Evolutionary conservation across 441 rosid species (phyloP), one percentile per base, ranked within the genome.

Genomic region (Theobroma grandiflorum): DNA sequence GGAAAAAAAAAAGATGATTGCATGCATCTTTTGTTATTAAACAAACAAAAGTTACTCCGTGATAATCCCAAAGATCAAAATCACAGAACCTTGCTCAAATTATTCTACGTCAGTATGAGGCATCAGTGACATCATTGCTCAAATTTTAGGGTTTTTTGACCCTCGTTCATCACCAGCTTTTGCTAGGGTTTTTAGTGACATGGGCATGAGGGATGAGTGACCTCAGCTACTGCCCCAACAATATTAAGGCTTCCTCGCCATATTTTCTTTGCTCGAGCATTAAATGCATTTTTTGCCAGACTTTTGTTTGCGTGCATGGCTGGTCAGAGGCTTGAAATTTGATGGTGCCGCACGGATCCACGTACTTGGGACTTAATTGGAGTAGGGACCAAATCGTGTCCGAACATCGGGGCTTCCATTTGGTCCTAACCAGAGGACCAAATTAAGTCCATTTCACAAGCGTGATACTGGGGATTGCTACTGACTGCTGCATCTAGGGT

Each of bases 131-230:
- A 61, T 63, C 43, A 63, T 63, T n/a, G 3, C 18, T 31, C 2
- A 4, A 9, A 47, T 42, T 31, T 65, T 45, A 8, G 22, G 12
- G 8, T 75, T 33, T 65, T 8, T 1, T 18, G 22, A 33, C 22
- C 42, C 11, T 20, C 6, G 22, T n/a, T 31, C 10, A 4, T 58
- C 8, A 2, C 50, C 38, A 55, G 52, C 57, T 43, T 2, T 42
- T 69, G 37, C 14, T 63, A 20, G 53, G 53, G 15, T n/a, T 43
- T 9, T 5, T 0, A 22, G 26, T 70, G 74, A 73, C 76, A 55
- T 73, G 12, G 9, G 43, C 47, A 73, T 73, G 76, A 73, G n/a
- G 47, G n/a, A 9, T 3, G n/a, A 73, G 65, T 73, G 76, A 73
- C 50, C 35, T 73, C 76, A 55, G 49, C 65, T 40, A 49, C 47